Evolutionary conservation across 2,329 filamentous ascomycete species (phyloP), one percentile per base, ranked within the genome.

Genomic region (Cordyceps farinosa): DNA sequence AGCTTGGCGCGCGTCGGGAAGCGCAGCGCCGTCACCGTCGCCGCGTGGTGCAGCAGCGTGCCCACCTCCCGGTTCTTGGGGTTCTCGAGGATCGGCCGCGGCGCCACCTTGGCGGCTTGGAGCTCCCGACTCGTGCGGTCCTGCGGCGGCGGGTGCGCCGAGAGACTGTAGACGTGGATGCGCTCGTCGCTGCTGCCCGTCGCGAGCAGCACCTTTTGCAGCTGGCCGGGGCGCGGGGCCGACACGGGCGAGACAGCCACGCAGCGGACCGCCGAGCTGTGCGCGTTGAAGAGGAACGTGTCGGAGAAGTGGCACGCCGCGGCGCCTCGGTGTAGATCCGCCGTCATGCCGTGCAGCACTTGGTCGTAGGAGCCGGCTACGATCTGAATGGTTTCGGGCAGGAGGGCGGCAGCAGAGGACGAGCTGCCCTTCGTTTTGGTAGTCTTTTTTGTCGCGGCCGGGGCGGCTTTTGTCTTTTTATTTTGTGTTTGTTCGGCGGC

Each of bases 201-300:
- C 13, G 95, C 95, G 55, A 99, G 86, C 68, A 95, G 88, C 56
- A 97, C 84, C 74, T 95, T 97, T 73, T 91, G 89, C n/a, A 80
- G 78, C 75, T 89, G 88, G 67, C 82, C 85, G 13, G 79, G 82
- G 63, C 79, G 72, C 1, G 82, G 80, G 22, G 83, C 84, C 13
- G 91, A 90, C 0, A 90, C 82, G 3, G 90, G 89, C 9, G 94
- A 97, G 65, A 97, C 78, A 30, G 93, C 92, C 40, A 99, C 83
- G 73, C 91, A 96, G 70, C 92, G 90, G 73, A 99, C 91, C 5
- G 95, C 89, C 13, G 93, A 96, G 63, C 87, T 84, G 78, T 99
- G 95, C 15, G 95, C 93, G 72, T 93, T 91, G 84, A 99, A 97
- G 63, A 99, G 85, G 76, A 99, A 99, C 0, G 91, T 94, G 76